Percentiles rank a stretch among this genome's conserved stretches.
Evolutionary conservation across 108 stramenopile genomes (phyloP).

Genomic region (Chaetoceros tenuissimus): DNA sequence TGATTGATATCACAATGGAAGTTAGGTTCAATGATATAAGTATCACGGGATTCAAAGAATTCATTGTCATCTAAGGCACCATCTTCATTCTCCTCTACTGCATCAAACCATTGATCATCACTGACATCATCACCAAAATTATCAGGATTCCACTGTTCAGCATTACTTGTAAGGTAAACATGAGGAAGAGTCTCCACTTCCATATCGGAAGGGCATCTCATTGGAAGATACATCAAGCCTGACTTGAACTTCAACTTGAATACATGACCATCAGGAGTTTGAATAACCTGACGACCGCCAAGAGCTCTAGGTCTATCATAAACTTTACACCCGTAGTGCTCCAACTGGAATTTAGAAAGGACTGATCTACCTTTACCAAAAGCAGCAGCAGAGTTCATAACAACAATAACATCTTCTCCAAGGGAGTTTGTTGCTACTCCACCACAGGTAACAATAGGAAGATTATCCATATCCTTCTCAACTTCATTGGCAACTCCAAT

Average conservation of each 20-base stretch:
- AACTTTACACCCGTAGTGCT: no score
- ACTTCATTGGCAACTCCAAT: no score
- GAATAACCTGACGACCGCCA: constrained; percentile 21
- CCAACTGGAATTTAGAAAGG: no score
- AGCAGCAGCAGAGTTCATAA: no score
- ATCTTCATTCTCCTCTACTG: background rate
- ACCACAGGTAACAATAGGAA: no score
- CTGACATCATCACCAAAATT: constrained; percentile 1
- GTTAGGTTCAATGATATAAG: no score
- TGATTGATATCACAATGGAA: no score
- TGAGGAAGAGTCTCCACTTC: constrained; percentile 23
- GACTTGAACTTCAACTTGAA: constrained; percentile 10
- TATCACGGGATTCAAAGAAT: background rate
- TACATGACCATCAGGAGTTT: constrained; percentile 20
- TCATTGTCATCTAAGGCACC: background rate
- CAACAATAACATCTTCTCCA: no score
- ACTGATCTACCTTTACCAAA: no score
- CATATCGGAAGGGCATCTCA: constrained; percentile 15
- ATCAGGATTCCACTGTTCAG: constrained; percentile 25
- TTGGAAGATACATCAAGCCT: constrained; percentile 13
- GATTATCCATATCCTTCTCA: no score
- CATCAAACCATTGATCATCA: background rate
- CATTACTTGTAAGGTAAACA: constrained; percentile 20
- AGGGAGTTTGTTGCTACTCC: no score
- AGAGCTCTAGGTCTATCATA: no score